Conservation (phyloP, 345 rosid species). For the Durio zibethinus region DNA sequence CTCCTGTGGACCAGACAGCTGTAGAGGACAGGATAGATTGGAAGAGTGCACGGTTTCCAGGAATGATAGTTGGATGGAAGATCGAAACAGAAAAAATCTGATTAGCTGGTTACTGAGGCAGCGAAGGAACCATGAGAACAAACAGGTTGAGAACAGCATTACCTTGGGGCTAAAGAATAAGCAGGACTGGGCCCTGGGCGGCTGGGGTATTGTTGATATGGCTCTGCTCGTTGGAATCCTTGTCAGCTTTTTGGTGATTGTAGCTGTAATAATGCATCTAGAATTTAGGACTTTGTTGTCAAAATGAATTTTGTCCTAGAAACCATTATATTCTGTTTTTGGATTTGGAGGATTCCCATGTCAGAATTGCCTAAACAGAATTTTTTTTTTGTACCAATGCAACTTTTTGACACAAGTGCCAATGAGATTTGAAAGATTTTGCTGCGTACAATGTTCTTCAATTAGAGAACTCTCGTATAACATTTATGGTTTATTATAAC, state of each 20-base stretch:
- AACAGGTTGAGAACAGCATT: conserved; percentile 22
- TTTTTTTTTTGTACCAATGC: background rate
- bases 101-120: conserved; percentile 54
- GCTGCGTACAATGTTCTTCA: background rate
- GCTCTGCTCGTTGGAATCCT: conserved; percentile 65
- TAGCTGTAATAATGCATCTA: conserved; percentile 45
- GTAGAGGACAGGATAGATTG: conserved; percentile 34
- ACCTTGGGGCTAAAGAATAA: conserved; percentile 20
- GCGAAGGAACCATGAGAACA: conserved; percentile 29
- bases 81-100: conserved; percentile 26
- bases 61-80: conserved; percentile 29
- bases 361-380: background rate
- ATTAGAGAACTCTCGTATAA: background rate
- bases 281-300: conserved; percentile 34
- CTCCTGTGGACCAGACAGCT: conserved; percentile 46
- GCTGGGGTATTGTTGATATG: conserved; percentile 52
- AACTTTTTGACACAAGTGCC: background rate
- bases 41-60: conserved; percentile 11
- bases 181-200: conserved; percentile 25
- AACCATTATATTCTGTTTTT: background rate
- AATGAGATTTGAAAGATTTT: conserved; percentile 3
- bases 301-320: conserved; percentile 6
- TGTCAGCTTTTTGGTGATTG: conserved; percentile 49
- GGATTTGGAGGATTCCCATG: background rate
- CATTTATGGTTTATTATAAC: background rate